Percentiles rank a stretch among this genome's conserved stretches.
These are phyloP conservation scores for Medicago ruthenica DNA, from an alignment of 306 rosid species.

Conservation along the genomic window DNA sequence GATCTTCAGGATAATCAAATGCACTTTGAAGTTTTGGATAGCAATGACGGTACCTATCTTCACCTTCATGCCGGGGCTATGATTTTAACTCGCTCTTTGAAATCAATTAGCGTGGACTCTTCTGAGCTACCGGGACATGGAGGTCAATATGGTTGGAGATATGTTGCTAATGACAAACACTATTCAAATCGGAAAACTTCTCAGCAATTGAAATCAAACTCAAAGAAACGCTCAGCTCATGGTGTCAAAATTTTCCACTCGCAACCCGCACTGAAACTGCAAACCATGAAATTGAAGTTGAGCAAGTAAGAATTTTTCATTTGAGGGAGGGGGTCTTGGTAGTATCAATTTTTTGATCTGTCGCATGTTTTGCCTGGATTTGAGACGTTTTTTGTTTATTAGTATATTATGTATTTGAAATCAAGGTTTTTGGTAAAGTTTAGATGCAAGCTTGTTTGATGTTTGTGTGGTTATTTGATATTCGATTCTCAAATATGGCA, in stretches of 20 bases:
- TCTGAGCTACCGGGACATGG: slow-evolving; percentile 78
- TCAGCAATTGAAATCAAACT: slow-evolving; percentile 91
- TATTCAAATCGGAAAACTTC: slow-evolving; percentile 89
- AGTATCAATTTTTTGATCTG: slow-evolving; percentile 15
- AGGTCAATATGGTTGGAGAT: slow-evolving; percentile 88
- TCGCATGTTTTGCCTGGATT: slow-evolving; percentile 3
- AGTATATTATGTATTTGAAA: slow-evolving; percentile 8
- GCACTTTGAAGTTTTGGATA: slow-evolving; percentile 90
- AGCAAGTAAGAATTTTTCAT: slow-evolving; percentile 75
- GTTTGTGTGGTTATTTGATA: slow-evolving; percentile 30
- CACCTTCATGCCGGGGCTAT: slow-evolving; percentile 92
- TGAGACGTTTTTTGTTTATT: slow-evolving; percentile 5
- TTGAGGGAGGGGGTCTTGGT: neutral
- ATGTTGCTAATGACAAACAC: slow-evolving; percentile 86
- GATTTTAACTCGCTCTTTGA: slow-evolving; percentile 65
- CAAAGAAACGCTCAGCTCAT: slow-evolving; percentile 84
- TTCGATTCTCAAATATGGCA: slow-evolving; percentile 16
- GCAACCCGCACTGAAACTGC: slow-evolving; percentile 87
- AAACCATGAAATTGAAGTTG: slow-evolving; percentile 91
- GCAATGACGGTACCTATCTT: slow-evolving; percentile 66
- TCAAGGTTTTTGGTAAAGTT: neutral
- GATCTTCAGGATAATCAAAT: slow-evolving; percentile 97
- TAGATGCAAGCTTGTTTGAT: slow-evolving; percentile 31
- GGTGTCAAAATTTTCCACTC: slow-evolving; percentile 94
- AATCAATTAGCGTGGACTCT: slow-evolving; percentile 61